Evolutionary conservation across 2,329 filamentous ascomycete genomes (phyloP).

Genomic region (Nigrospora sphaerica): DNA sequence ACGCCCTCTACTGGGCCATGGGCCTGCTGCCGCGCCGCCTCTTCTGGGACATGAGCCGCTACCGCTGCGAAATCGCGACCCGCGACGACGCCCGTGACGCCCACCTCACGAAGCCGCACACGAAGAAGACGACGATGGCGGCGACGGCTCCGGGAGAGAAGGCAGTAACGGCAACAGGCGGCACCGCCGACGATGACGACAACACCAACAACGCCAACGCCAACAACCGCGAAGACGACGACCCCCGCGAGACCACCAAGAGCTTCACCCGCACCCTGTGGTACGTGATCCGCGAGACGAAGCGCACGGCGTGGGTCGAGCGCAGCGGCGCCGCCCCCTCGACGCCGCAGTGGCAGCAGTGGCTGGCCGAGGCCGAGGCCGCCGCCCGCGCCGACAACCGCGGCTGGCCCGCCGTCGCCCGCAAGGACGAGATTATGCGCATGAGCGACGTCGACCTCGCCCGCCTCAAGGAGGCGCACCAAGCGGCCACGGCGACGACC

Average conservation of each 20-base stretch:
- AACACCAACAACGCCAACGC: no score
- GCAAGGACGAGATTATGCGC: conserved; percentile 42
- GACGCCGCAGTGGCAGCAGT: conserved; percentile 44
- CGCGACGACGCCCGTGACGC: conserved; percentile 29
- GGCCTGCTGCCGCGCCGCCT: conserved; percentile 38
- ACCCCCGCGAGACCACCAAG: conserved; percentile 31
- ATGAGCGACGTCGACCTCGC: conserved; percentile 10
- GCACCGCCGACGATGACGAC: no score
- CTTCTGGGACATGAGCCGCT: conserved; percentile 53
- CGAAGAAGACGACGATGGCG: no score
- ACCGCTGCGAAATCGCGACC: conserved; percentile 34
- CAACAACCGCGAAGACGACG: conserved; percentile 20
- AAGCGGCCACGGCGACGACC: background rate
- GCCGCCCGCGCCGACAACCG: conserved; percentile 25
- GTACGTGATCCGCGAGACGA: conserved; percentile 50
- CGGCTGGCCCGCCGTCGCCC: conserved; percentile 38
- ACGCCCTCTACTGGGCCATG: conserved; percentile 51
- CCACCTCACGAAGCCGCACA: no score
- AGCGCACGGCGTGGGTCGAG: conserved; percentile 44
- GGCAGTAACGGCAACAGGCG: no score
- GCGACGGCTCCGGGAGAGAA: no score
- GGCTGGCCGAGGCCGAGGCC: conserved; percentile 41
- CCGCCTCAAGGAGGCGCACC: background rate
- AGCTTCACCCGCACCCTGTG: conserved; percentile 51
- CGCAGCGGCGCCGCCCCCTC: conserved; percentile 43